Base-by-base conservation (phyloP, 1,139 yeast species). In the Wickerhamomyces sp. region DNA sequence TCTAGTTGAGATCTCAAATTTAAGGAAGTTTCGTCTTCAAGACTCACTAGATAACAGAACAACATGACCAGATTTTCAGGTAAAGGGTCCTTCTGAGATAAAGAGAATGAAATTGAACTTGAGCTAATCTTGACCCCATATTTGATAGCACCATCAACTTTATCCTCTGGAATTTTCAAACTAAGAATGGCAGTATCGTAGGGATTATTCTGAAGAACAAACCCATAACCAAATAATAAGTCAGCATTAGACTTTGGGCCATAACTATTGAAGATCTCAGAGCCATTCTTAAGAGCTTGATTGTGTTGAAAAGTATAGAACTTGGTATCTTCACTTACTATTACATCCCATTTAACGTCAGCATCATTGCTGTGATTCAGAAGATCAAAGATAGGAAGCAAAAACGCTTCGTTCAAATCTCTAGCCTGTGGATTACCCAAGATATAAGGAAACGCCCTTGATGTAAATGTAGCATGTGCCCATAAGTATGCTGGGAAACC, bases 231-330 rank as follows among this genome's bases (percentile, higher is more conserved):
- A 28, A 64, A 52, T 26, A 74, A 48, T 19, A 67, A 65, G 50
- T 87, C 96, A 53, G 84, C 88, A 55, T 89, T 89, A 1, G 94
- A 82, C 56, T 88, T 89, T 43, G 80, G 76, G 1, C 97, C 97
- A 59, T 90, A 89, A 59, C 86, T 88, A 58, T 89, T 88, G 58
- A 61, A 81, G 2, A 88, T 51, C 54, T 87, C 83, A 5, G 56
- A 54, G 0, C 77, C 80, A 8, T 49, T 50, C 1, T 41, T 44
- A 4, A 58, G 37, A 18, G 39, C 14, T 15, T 49, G 53, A 10
- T 42, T 33, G 1, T 69, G 58, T 35, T 55, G 56, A 47, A 75
- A 68, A 24, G 55, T 52, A 38, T 68, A 68, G 24, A 36, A 51
- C 22, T 21, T 36, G 2, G 19, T 15, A 10, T 25, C 28, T 2